Base-by-base conservation (phyloP, 495 filamentous ascomycete species). In the Cenococcum geophilum region DNA sequence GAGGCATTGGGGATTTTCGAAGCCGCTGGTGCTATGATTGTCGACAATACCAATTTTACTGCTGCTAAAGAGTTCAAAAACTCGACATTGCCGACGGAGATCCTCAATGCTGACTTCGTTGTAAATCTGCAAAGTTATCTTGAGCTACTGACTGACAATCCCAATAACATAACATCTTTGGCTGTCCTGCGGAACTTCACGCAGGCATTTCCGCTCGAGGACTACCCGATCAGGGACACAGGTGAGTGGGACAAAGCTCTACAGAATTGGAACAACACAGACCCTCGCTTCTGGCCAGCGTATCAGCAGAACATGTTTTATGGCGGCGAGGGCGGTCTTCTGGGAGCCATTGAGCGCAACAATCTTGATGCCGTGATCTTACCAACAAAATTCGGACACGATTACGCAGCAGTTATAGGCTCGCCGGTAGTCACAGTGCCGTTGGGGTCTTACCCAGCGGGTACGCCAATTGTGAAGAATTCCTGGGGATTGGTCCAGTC, bases 11-110 rank as follows among this genome's bases (percentile, higher is more conserved):
- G 63, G 14, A 66, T 74, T 16, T 72, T 83, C 21, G 58, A 67
- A n/a, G 70, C 70, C n/a, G 80, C 79, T 12, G 81, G 81, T 16
- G 81, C 80, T 4, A 76, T 65, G 4, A 77, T 83, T 40, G 68
- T 83, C 57, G 78, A 80, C 35, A n/a, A n/a, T n/a, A 70, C 79
- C 9, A 83, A 82, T 60, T 82, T 80, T 62, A 80, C 81, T 0
- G 73, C 72, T 9, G 79, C 71, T 60, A 63, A 72, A 16, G 55
- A 64, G 35, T 74, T 59, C 27, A 36, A 59, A 27, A 60, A 61
- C n/a, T 60, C 62, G 60, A 61, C 34, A 49, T 67, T 68, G 25
- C 66, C 68, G 47, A 61, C 61, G n/a, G 9, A 60, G 1, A 69
- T 76, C 4, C 68, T 76, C 1, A 60, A 71, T 45, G 67, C 70